Evolutionary conservation across 176 grass and related monocot genomes (phyloP), one percentile per base, ranked within the genome.

Genomic region (Cymbopogon citratus): DNA sequence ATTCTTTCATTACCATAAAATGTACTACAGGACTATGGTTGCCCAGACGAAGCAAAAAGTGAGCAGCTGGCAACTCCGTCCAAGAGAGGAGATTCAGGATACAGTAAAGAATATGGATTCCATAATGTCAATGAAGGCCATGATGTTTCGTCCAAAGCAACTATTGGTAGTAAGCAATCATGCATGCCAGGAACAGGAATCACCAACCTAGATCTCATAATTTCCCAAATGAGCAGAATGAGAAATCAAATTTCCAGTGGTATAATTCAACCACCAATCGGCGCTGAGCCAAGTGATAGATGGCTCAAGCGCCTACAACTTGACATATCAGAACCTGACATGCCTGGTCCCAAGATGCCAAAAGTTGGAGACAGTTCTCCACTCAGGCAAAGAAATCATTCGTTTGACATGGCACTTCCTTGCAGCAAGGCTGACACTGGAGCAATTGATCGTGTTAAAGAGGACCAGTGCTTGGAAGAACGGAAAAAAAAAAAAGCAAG

Each of bases 261-360:
- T 59, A 7, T 38, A 40, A 19, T 67, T 49, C 81, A 71, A 66
- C 11, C 66, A 16, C 25, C 33, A 48, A 52, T 21, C 12, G 6
- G 5, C 5, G 16, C 72, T 0, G 67, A 94, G 15, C 46, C 76
- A 57, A 71, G 29, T 49, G 73, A 84, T 34, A 80, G 66, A 69
- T 98, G 90, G 92, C 66, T 94, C 84, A 95, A 91, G 51, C 90
- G 90, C 7, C 86, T 95, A 41, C 51, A 60, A 4, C 49, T 49
- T 33, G 74, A 82, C 45, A 33, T 39, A 66, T 35, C 77, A 28
- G 80, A 52, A 48, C 80, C 36, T 86, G 64, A 79, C 25, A 18
- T 67, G 24, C 69, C 28, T 68, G 18, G n/a, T 86, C 59, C 81
- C 76, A 88, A 82, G 83, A 89, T 74, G 41, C 27, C 39, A 16